Percentiles rank a stretch among this genome's conserved stretches.
phyloP scores from a whole-genome alignment of 257 asterid species.

The Solanum medicagineum region DNA sequence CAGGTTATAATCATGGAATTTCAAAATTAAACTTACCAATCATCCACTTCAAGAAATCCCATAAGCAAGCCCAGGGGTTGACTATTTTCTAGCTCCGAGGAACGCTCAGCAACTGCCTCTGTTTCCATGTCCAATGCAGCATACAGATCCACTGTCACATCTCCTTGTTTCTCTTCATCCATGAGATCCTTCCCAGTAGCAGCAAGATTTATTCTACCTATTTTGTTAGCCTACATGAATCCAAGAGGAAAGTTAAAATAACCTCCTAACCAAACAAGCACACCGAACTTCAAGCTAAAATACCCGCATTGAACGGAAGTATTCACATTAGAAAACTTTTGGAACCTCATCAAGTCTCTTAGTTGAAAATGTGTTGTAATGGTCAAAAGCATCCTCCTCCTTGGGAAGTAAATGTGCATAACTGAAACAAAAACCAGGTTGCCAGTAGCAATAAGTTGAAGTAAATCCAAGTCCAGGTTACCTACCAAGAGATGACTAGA shows the following conservation, averaged over 20 bases:
- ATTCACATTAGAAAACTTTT: background rate
- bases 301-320: background rate
- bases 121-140: slow-evolving; percentile 79
- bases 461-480: background rate
- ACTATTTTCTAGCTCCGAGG: slow-evolving; percentile 65
- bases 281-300: background rate
- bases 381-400: slow-evolving; percentile 94
- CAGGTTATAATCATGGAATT: background rate
- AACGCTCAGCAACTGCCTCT: slow-evolving; percentile 64
- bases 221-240: slow-evolving; percentile 61
- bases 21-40: slow-evolving; percentile 46
- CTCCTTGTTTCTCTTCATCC: slow-evolving; percentile 99
- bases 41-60: slow-evolving; percentile 96
- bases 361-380: slow-evolving; percentile 58
- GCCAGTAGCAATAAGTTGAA: background rate
- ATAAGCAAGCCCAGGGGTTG: slow-evolving; percentile 81
- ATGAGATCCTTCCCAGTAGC: slow-evolving; percentile 99
- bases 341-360: slow-evolving; percentile 59
- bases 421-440: slow-evolving; percentile 32
- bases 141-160: slow-evolving; percentile 90
- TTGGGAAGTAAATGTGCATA: slow-evolving; percentile 89
- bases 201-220: slow-evolving; percentile 98
- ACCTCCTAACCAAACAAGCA: background rate
- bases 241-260: background rate
- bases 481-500: background rate